These are phyloP conservation scores for Annona squamosa DNA, from an alignment of 164 flowering plant genomes.

Conservation along the genomic window DNA sequence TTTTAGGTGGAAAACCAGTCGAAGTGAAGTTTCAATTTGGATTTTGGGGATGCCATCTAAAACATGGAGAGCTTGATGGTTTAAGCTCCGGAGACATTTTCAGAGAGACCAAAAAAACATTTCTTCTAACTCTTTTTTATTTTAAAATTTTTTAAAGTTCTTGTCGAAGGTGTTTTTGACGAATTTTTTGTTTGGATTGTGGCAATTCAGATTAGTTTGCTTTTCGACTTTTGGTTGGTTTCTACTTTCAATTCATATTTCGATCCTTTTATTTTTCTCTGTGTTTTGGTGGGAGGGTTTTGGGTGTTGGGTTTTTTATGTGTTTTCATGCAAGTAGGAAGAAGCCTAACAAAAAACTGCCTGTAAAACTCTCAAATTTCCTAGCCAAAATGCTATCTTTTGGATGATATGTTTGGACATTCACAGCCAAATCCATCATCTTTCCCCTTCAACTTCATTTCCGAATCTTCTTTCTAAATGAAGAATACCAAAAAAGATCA, in stretches of 20 bases:
- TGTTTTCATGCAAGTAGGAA: neutral
- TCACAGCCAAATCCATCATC: neutral
- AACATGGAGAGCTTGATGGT: neutral
- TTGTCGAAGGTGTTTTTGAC: neutral
- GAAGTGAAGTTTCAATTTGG: slow-evolving; percentile 1
- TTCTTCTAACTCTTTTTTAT: neutral
- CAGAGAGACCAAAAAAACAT: neutral
- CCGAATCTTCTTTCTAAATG: no score
- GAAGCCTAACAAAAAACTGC: neutral
- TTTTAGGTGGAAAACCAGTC: neutral
- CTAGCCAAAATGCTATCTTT: neutral
- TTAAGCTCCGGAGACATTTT: neutral
- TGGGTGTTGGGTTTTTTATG: neutral
- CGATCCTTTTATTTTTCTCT: no score
- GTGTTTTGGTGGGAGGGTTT: no score
- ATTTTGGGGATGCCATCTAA: neutral
- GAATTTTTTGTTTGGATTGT: neutral
- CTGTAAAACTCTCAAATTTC: neutral
- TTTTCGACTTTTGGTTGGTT: neutral
- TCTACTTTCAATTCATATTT: neutral
- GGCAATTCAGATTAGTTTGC: neutral
- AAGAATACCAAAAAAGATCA: no score
- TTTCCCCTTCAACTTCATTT: no score
- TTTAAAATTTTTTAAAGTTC: neutral
- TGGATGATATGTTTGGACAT: neutral